Conservation (phyloP, 495 filamentous ascomycete species). For the Lasiosphaeria hispida region DNA sequence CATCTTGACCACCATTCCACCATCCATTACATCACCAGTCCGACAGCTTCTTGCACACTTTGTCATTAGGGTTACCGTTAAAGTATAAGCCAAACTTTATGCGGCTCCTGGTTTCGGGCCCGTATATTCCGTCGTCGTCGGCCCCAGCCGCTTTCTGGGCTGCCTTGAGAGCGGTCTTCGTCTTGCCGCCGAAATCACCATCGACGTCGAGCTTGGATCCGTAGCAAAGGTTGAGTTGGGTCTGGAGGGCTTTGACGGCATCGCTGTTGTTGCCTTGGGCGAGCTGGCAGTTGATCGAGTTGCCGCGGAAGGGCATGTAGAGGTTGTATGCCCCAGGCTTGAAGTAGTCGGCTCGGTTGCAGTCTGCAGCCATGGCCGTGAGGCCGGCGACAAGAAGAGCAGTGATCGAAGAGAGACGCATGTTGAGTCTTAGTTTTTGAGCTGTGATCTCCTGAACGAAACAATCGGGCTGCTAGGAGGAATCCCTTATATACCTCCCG, state of each 20-base stretch:
- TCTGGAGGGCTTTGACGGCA: constrained; percentile 14
- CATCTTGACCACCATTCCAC: background rate
- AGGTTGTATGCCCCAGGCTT: constrained; percentile 1
- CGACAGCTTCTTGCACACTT: constrained; percentile 8
- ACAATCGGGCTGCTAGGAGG: background rate
- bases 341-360: constrained; percentile 10
- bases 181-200: constrained; percentile 14
- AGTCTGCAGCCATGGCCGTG: constrained; percentile 6
- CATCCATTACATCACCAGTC: background rate
- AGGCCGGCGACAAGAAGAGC: background rate
- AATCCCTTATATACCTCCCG: background rate
- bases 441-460: no score
- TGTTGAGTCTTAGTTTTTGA: background rate
- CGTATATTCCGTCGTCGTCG: constrained; percentile 1
- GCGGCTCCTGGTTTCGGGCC: constrained; percentile 11
- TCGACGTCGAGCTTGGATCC: constrained; percentile 9
- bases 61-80: constrained; percentile 11
- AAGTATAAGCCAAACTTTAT: constrained; percentile 17
- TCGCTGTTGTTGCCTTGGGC: constrained; percentile 6
- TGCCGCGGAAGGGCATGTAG: constrained; percentile 17
- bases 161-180: constrained; percentile 5
- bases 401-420: constrained; percentile 2
- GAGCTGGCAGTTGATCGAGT: constrained; percentile 13
- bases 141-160: constrained; percentile 6
- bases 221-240: constrained; percentile 15